phyloP scores from a whole-genome alignment of 108 stramenopile genomes.

The Aurantiochytrium sp. region DNA sequence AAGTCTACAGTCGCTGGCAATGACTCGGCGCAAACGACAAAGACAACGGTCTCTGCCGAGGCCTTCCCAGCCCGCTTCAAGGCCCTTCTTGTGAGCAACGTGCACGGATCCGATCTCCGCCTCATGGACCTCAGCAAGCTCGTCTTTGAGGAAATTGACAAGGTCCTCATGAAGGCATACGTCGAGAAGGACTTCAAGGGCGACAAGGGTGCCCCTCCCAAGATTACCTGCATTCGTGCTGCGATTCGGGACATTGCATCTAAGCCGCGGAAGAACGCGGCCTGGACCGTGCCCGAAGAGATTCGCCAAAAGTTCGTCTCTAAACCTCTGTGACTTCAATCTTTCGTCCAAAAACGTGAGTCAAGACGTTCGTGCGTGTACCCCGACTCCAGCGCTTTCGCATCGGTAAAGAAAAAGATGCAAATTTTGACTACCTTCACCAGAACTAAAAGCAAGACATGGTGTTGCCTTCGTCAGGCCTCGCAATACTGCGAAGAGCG shows the following conservation, averaged over 20 bases:
- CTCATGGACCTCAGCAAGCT: neutral
- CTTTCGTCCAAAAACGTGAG: too few relatives aligned
- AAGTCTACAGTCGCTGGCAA: too few relatives aligned
- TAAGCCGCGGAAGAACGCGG: neutral
- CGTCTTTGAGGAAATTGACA: neutral
- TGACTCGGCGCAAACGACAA: neutral
- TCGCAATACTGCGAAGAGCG: constrained; percentile 2
- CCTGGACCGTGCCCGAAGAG: neutral
- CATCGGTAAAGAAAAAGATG: too few relatives aligned
- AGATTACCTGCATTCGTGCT: neutral
- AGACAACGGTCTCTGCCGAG: neutral
- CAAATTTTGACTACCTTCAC: too few relatives aligned
- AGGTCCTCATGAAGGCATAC: neutral
- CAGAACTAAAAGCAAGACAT: too few relatives aligned
- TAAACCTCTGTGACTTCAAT: neutral
- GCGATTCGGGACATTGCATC: neutral
- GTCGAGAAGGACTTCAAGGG: neutral
- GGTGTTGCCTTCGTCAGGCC: neutral
- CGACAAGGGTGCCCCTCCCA: neutral
- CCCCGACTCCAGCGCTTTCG: too few relatives aligned
- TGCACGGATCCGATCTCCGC: neutral
- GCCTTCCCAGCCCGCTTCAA: neutral
- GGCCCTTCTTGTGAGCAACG: neutral
- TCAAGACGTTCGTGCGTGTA: too few relatives aligned
- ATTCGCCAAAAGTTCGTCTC: neutral